phyloP scores from a whole-genome alignment of 306 rosid genomes.

The Rubus idaeus region DNA sequence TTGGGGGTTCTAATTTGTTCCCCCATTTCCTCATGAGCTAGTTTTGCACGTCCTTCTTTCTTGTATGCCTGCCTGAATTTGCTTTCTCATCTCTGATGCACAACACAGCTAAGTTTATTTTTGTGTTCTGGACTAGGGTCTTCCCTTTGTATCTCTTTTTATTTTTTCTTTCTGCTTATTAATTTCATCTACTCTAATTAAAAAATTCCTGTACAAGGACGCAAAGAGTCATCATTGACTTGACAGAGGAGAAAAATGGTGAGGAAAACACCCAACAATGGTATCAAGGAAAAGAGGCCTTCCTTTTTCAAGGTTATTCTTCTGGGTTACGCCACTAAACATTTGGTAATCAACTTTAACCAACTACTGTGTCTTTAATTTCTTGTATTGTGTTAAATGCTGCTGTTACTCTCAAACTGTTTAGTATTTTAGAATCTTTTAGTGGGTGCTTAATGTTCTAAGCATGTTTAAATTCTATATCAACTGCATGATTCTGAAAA shows the following conservation, averaged over 20 bases:
- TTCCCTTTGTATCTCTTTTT: neutral
- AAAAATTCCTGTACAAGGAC: too few species aligned
- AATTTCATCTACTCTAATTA: neutral
- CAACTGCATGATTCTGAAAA: neutral
- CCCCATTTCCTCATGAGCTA: too few species aligned
- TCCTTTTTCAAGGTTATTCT: constrained; percentile 1
- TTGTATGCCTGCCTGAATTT: neutral
- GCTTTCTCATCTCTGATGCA: neutral
- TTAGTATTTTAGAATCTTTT: neutral
- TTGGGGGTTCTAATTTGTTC: too few species aligned
- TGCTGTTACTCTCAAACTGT: neutral
- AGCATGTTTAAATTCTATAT: neutral
- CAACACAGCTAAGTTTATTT: neutral
- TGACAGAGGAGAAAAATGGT: neutral
- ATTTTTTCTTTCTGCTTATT: neutral
- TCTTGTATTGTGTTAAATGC: neutral
- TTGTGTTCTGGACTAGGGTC: neutral
- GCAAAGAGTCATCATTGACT: too few species aligned
- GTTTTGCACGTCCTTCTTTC: neutral
- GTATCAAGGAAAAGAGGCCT: neutral
- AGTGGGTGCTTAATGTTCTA: neutral
- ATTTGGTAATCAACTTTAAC: neutral
- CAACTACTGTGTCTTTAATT: neutral
- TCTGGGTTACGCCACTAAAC: neutral
- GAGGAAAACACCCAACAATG: neutral